These are phyloP conservation scores for Mollisiaceae sp. DNA, from an alignment of 2,329 filamentous ascomycete genomes.

Conservation along the genomic window DNA sequence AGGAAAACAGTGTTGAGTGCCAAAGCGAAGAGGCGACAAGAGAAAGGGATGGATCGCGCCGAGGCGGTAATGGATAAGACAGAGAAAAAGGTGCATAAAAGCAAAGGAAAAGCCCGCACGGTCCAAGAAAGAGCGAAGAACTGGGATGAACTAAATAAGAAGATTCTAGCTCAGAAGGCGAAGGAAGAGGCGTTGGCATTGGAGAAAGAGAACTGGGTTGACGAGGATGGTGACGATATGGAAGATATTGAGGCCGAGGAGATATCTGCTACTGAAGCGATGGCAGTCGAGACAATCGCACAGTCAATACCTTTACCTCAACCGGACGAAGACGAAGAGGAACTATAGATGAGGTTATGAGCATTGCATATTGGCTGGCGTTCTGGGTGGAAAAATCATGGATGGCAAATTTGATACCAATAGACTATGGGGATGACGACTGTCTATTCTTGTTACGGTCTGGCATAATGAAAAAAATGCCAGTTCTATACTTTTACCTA, in stretches of 20 bases:
- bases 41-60: constrained; percentile 63
- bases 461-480: background rate
- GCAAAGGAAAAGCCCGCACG: constrained; percentile 53
- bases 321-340: constrained; percentile 34
- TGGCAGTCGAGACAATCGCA: constrained; percentile 9
- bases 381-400: constrained; percentile 22
- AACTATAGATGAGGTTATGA: constrained; percentile 7
- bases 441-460: background rate
- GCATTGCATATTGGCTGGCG: constrained; percentile 31
- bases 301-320: constrained; percentile 21
- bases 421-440: constrained; percentile 18
- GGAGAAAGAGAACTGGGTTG: constrained; percentile 31
- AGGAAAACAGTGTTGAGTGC: constrained; percentile 60
- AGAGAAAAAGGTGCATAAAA: constrained; percentile 59
- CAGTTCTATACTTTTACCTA: background rate
- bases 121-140: constrained; percentile 57
- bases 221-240: constrained; percentile 19
- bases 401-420: constrained; percentile 30
- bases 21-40: constrained; percentile 60
- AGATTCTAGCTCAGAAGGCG: constrained; percentile 37
- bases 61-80: constrained; percentile 65
- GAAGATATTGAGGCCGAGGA: constrained; percentile 15
- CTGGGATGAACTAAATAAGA: constrained; percentile 65
- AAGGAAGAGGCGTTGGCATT: constrained; percentile 33
- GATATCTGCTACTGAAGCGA: background rate